Conservation (phyloP, 2,329 filamentous ascomycete genomes). For the Zymoseptoria ardabiliae region DNA sequence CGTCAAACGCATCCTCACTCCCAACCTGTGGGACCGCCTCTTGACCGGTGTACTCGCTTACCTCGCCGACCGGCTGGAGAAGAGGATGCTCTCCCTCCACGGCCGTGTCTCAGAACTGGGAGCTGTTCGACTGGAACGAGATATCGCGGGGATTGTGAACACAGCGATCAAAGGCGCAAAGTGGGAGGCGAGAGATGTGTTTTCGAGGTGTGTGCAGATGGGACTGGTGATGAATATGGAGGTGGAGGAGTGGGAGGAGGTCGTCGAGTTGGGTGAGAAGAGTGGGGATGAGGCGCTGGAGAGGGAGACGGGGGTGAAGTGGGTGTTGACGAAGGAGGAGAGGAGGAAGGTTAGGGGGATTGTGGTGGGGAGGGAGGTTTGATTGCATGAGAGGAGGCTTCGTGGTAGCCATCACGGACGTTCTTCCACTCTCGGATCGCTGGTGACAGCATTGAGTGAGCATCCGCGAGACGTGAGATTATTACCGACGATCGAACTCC, state of each 20-base stretch:
- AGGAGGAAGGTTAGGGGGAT: slow-evolving; percentile 59
- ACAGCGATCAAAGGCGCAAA: slow-evolving; percentile 60
- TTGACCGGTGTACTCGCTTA: slow-evolving; percentile 67
- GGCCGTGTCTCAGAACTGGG: slow-evolving; percentile 75
- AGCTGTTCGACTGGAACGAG: slow-evolving; percentile 74
- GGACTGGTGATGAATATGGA: slow-evolving; percentile 89
- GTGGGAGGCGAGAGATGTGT: slow-evolving; percentile 71
- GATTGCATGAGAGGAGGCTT: too few relatives aligned
- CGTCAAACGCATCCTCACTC: slow-evolving; percentile 74
- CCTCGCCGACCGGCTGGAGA: slow-evolving; percentile 74
- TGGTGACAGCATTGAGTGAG: not conserved
- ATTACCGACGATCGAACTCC: too few relatives aligned
- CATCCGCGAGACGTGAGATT: too few relatives aligned
- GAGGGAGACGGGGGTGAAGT: slow-evolving; percentile 59
- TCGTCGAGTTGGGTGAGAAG: slow-evolving; percentile 39
- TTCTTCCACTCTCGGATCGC: too few relatives aligned
- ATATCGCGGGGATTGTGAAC: slow-evolving; percentile 68
- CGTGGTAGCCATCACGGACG: too few relatives aligned
- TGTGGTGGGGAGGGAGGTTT: slow-evolving; percentile 11
- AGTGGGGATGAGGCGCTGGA: slow-evolving; percentile 39
- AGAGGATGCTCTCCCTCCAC: slow-evolving; percentile 73
- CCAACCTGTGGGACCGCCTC: slow-evolving; percentile 66
- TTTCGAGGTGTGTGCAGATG: slow-evolving; percentile 70
- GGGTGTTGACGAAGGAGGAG: slow-evolving; percentile 68
- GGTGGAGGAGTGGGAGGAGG: slow-evolving; percentile 86